These are phyloP conservation scores for Remersonia thermophila DNA, from an alignment of 2,329 filamentous ascomycete genomes.

Conservation along the genomic window DNA sequence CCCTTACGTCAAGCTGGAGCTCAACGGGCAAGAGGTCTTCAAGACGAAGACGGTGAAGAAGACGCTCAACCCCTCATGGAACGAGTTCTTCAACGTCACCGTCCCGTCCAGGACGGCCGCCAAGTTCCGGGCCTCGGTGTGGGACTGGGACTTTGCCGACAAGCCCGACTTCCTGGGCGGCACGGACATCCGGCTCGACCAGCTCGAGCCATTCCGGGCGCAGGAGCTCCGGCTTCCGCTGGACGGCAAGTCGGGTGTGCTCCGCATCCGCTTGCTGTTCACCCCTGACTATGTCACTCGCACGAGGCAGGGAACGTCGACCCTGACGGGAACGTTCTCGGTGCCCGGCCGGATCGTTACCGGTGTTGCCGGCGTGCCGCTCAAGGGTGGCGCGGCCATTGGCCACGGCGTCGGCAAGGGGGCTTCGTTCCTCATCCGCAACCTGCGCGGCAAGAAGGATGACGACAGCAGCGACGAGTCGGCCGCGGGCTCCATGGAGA, in stretches of 20 bases:
- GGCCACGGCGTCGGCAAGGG: conserved; percentile 77
- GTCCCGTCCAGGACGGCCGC: conserved; percentile 76
- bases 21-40: conserved; percentile 81
- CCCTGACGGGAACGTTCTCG: conserved; percentile 83
- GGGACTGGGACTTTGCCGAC: conserved; percentile 94
- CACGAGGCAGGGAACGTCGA: conserved; percentile 77
- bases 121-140: conserved; percentile 72
- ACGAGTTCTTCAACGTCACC: conserved; percentile 81
- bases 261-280: conserved; percentile 80
- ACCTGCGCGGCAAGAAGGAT: conserved; percentile 55
- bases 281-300: conserved; percentile 84
- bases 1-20: conserved; percentile 87
- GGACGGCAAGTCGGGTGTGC: conserved; percentile 77
- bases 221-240: conserved; percentile 63
- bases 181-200: conserved; percentile 60
- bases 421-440: conserved; percentile 79
- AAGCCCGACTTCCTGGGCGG: conserved; percentile 84
- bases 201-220: conserved; percentile 73
- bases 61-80: conserved; percentile 88
- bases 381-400: conserved; percentile 68
- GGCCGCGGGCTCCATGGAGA: conserved; percentile 26
- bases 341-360: conserved; percentile 79
- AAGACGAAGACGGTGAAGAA: conserved; percentile 97
- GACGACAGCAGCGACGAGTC: conserved; percentile 26
- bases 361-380: conserved; percentile 69